Evolutionary conservation across 768 basidiomycete genomes (phyloP), one percentile per base, ranked within the genome.

Genomic region (Tylopilus subfusipes): DNA sequence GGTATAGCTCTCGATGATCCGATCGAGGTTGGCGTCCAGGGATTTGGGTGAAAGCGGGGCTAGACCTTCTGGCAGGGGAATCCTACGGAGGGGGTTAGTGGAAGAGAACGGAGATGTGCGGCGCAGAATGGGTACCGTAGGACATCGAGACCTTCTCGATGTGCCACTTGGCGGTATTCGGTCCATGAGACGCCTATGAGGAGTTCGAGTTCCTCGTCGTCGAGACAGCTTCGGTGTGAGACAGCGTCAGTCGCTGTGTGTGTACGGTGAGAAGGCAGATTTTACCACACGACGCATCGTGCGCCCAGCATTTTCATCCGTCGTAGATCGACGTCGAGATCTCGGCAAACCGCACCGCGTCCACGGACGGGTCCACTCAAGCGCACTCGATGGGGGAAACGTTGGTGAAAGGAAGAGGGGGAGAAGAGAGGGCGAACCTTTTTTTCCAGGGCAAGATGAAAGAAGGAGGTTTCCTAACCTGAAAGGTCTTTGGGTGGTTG

Each of bases 381-480:
- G 51, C 90, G 82, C 18, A 90, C 88, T 90, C 49, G 47, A 8
- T 44, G 36, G 38, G 44, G 16, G 30, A 12, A 36, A 33, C 53
- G 42, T 59, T 19, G 27, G 46, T 39, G 22, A 2, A 18, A 45
- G 38, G 21, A 36, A 19, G 3, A 27, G 9, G 50, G 16, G 9
- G 3, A 42, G 29, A n/a, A 48, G 46, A 50, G 36, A 36, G 8
- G 25, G 54, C 70, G 11, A 29, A 86, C 88, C 86, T 79, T 97
- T 93, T 72, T 98, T 98, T 5, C 95, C 95, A 3, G 95, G 95
- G 73, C 96, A 98, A 7, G 90, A 93, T 7, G 90, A 93, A 30
- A 98, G 70, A 48, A 87, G 79, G 21, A 98, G 73, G 68, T 98
- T 98, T n/a, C 95, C 95, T 10, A 96, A 71, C 13, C 63, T 64